Base-by-base conservation (phyloP, 345 rosid genomes). In the Clausena lansium region DNA sequence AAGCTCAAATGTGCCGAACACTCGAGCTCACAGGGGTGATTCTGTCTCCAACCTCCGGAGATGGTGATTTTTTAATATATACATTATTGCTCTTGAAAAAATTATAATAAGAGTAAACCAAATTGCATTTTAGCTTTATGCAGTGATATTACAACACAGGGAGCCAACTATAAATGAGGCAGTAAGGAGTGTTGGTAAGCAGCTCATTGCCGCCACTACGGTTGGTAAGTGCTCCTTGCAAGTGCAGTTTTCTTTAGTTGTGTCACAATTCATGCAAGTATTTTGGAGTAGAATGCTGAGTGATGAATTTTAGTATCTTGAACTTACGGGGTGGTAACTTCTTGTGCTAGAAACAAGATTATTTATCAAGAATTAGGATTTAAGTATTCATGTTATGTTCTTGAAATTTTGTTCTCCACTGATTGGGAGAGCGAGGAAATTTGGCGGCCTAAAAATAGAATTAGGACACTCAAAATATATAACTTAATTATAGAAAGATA, bases 121-220 rank as follows among this genome's bases (percentile, higher is more conserved):
- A 33, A 33, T 2, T 33, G 35, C 3, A 33, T 33, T 33, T 33
- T 33, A 33, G 52, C 57, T 85, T 8, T 63, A 82, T 22, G 80
- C 80, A 0, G 82, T 85, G 64, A 82, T 85, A 39, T 82, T 85
- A 9, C 83, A 82, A 65, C 82, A 80, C 67, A 76, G 81, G 63
- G 73, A 79, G 70, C 85, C 82, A n/a, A 45, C 35, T 33, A 33
- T 85, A 45, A 67, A 78, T 36, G 87, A 82, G 63, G 80, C 82
- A 11, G 74, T 82, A n/a, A 80, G 74, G 28, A 79, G 74, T 65
- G 80, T 4, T 33, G 35, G 35, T 33, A 4, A 33, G 35, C 4
- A 33, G 35, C 35, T 33, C 35, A 33, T 33, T 33, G 35, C 3
- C 3, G 35, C 35, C 4, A 4, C 2, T 33, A 33, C 35, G 2